Conservation (phyloP, 805 yeast genomes). For the Yamadazyma olivae region DNA sequence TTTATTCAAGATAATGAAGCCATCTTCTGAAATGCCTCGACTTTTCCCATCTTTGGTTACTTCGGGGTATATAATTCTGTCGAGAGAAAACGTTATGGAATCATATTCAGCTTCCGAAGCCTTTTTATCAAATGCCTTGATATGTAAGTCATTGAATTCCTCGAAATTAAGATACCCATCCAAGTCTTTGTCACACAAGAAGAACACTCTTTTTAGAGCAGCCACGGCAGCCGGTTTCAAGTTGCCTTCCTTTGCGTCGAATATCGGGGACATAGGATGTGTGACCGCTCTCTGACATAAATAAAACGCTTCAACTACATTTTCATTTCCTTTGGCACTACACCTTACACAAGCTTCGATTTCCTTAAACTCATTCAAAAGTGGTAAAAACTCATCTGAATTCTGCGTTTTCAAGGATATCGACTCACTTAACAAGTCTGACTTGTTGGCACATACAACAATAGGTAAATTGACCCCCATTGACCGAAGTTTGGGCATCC, state of each 20-base stretch:
- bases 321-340: conserved; percentile 78
- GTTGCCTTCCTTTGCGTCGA: conserved; percentile 84
- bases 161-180: conserved; percentile 74
- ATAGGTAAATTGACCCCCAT: conserved; percentile 93
- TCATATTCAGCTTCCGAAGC: conserved; percentile 33
- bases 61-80: conserved; percentile 28
- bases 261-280: conserved; percentile 89
- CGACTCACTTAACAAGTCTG: conserved; percentile 48
- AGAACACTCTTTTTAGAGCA: conserved; percentile 80
- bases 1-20: conserved; percentile 74
- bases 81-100: conserved; percentile 32
- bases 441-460: conserved; percentile 84
- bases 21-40: conserved; percentile 66
- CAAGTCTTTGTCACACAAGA: conserved; percentile 85
- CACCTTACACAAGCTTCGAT: conserved; percentile 89
- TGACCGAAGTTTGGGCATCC: conserved; percentile 93
- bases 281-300: conserved; percentile 91
- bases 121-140: conserved; percentile 64
- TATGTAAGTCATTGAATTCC: conserved; percentile 70
- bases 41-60: conserved; percentile 15
- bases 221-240: conserved; percentile 72
- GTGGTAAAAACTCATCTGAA: conserved; percentile 80
- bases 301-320: conserved; percentile 89
- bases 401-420: conserved; percentile 38
- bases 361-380: conserved; percentile 88